phyloP scores from a whole-genome alignment of 140 eudicot species.

The Senecio squalidus region DNA sequence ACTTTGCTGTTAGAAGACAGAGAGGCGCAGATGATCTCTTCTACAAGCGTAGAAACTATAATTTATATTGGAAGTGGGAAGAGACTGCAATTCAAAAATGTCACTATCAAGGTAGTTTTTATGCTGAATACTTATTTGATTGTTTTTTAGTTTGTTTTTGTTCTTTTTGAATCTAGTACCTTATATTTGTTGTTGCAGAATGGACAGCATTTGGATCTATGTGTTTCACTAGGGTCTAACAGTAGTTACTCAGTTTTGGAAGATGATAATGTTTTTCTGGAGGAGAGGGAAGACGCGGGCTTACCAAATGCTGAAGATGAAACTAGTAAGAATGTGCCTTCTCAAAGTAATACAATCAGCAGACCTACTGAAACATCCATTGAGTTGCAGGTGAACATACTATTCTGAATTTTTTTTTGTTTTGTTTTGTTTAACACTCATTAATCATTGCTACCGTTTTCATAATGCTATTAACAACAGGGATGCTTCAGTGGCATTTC shows the following conservation, averaged over 20 bases:
- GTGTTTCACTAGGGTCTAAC: constrained; percentile 73
- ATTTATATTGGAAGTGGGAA: constrained; percentile 78
- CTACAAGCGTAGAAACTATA: constrained; percentile 53
- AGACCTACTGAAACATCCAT: constrained; percentile 62
- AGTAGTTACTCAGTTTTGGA: constrained; percentile 75
- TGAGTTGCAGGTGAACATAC: constrained; percentile 72
- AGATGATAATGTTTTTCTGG: constrained; percentile 58
- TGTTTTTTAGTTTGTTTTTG: constrained; percentile 6
- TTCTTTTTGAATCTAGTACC: not conserved
- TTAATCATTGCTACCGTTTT: not conserved
- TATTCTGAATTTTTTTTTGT: not conserved
- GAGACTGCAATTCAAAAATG: constrained; percentile 68
- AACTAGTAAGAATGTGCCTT: constrained; percentile 24
- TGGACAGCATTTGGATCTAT: constrained; percentile 76
- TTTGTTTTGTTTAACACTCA: no score
- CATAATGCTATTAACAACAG: constrained; percentile 3
- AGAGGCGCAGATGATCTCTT: constrained; percentile 48
- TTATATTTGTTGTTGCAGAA: constrained; percentile 45
- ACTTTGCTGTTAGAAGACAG: constrained; percentile 65
- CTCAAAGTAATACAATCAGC: constrained; percentile 36
- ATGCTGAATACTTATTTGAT: constrained; percentile 9
- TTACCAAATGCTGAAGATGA: constrained; percentile 29
- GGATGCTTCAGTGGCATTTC: constrained; percentile 13
- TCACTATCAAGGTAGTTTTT: constrained; percentile 60
- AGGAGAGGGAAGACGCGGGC: constrained; percentile 43